phyloP scores from a whole-genome alignment of 257 asterid species.

The Echites panduratus region DNA sequence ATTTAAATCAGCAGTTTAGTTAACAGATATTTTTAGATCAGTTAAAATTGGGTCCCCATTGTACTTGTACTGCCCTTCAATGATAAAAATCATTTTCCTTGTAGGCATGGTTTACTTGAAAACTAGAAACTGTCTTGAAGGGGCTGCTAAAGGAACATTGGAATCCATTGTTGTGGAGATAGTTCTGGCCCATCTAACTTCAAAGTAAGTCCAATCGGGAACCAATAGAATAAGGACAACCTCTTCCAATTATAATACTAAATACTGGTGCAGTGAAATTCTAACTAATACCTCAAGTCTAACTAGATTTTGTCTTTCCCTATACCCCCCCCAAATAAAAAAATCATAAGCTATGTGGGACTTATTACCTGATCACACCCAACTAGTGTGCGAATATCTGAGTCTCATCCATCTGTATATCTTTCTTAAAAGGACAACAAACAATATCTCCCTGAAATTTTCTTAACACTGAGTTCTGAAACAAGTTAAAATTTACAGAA shows the following conservation, averaged over 20 bases:
- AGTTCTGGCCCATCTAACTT: constrained; percentile 6
- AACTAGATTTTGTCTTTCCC: not conserved
- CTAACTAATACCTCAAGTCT: not conserved
- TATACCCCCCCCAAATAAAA: not conserved
- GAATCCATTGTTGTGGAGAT: constrained; percentile 1
- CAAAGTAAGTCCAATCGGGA: no score
- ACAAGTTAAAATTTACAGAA: not conserved
- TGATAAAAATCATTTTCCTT: constrained; percentile 3
- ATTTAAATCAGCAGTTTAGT: not conserved
- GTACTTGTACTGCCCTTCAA: not conserved
- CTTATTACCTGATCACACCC: not conserved
- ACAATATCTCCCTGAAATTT: not conserved
- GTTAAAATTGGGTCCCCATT: not conserved
- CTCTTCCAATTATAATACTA: not conserved
- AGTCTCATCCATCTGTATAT: not conserved
- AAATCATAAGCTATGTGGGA: not conserved
- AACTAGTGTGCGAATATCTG: not conserved
- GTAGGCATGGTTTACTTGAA: constrained; percentile 5
- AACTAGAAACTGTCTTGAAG: not conserved
- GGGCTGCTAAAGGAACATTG: constrained; percentile 4
- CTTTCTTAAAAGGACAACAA: not conserved
- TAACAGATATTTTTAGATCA: not conserved
- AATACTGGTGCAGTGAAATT: not conserved
- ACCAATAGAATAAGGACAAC: not conserved
- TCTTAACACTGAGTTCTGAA: not conserved